A percentile compares a stretch with the other conserved stretches of the same genome.
phyloP scores from a whole-genome alignment of 73 alveolate genomes.

The Symbiodinium natans region DNA sequence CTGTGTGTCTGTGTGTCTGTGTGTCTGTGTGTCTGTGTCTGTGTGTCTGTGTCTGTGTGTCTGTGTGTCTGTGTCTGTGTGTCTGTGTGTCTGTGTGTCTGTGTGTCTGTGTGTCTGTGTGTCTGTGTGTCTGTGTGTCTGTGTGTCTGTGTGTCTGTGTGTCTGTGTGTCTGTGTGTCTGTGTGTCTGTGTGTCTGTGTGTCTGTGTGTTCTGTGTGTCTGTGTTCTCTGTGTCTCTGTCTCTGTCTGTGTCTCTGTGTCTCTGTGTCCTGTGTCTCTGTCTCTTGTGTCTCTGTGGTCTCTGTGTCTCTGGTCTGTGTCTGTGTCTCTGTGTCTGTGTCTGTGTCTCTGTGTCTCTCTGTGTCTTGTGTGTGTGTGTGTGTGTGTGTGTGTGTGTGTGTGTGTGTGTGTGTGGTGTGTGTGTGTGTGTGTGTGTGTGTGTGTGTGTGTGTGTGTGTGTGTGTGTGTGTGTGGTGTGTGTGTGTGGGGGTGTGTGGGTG shows the following conservation, averaged over 20 bases:
- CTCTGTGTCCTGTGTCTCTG: background rate
- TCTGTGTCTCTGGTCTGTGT: too few species aligned
- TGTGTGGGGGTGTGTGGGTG: too few species aligned
- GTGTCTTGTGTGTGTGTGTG: too few species aligned
- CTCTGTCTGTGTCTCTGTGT: background rate
- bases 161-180: constrained; percentile 4
- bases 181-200: constrained; percentile 5
- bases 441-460: background rate
- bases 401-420: too few species aligned
- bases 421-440: background rate
- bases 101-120: background rate
- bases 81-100: constrained; percentile 24
- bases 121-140: constrained; percentile 28
- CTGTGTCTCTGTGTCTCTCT: background rate
- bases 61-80: background rate
- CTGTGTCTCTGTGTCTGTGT: background rate
- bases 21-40: background rate
- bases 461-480: too few species aligned
- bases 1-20: background rate
- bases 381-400: too few species aligned
- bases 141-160: background rate
- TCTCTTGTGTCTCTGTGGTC: too few species aligned
- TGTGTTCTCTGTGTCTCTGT: constrained; percentile 16
- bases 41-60: background rate
- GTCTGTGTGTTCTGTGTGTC: constrained; percentile 7